Base-by-base conservation (phyloP, 1,284 basidiomycete genomes). In the Boletus austroedulis region DNA sequence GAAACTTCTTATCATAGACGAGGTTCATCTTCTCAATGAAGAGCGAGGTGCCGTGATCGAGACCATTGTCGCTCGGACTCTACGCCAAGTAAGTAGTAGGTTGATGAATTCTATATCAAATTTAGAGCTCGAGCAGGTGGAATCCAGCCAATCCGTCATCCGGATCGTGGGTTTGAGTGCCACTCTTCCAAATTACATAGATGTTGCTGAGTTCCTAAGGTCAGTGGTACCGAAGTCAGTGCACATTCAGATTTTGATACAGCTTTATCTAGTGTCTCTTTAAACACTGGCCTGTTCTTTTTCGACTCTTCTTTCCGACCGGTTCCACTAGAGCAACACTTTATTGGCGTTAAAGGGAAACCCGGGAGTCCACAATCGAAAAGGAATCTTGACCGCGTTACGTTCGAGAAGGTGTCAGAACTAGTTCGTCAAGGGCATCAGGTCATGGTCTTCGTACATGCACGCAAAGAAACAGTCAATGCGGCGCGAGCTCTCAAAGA, bases 371-470 rank as follows among this genome's bases (percentile, higher is more conserved):
- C 78, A 0, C 81, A 82, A 38, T 86, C 90, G n/a, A 89, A 86
- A 62, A 90, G 86, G 66, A 97, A 96, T 67, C 81, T 99, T 56
- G 97, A 99, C 73, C 81, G 82, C 36, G 94, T 95, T 28, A 88
- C 93, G 3, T 99, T 92, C 68, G 84, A 97, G 67, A 98, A 98
- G 75, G 92, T 95, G 11, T 82, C 87, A 0, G 88, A 91, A 47
- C 79, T 97, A 11, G 90, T 97, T 17, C 81, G 77, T 50, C 84
- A 88, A 67, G 95, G 94, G 1, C 97, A 99, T 74, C 97, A 99
- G 74, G 95, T 98, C 58, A 99, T 99, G 96, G 94, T 99, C 1
- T 99, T 99, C 69, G 97, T 99, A 12, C 97, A 99, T 73, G 94
- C 97, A 19, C 85, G 97, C 29, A 99, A 98, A 75, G 97, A 99